Evolutionary conservation across 345 rosid species (phyloP).

Genomic region (Raphanus raphanistrum): DNA sequence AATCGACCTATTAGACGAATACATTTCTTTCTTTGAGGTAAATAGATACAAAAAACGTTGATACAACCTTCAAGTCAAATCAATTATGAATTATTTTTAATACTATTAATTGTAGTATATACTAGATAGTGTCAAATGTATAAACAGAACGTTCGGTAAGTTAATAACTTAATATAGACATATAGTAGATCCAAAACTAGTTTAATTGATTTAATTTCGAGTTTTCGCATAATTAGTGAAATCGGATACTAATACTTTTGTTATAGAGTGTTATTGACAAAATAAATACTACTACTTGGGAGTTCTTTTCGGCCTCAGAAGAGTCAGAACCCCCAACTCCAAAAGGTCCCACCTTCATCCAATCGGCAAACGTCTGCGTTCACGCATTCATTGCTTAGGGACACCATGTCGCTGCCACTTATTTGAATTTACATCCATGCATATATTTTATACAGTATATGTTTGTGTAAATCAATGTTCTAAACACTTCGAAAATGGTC

Average conservation of each 20-base stretch:
- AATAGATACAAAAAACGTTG: background rate
- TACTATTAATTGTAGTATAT: background rate
- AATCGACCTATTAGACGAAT: background rate
- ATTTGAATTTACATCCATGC: slow-evolving; percentile 29
- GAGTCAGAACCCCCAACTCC: slow-evolving; percentile 2
- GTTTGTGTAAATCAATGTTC: background rate
- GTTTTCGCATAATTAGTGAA: background rate
- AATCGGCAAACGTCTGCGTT: slow-evolving; percentile 30
- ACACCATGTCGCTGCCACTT: slow-evolving; percentile 38
- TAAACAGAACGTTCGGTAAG: background rate
- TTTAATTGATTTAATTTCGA: background rate
- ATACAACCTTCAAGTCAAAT: background rate
- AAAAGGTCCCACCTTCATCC: slow-evolving; percentile 19
- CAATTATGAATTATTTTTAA: background rate
- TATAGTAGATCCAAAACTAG: background rate
- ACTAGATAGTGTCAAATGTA: background rate
- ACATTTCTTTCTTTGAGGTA: background rate
- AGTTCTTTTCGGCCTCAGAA: slow-evolving; percentile 14
- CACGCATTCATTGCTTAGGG: slow-evolving; percentile 36
- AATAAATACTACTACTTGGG: background rate
- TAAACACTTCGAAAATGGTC: background rate
- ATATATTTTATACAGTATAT: background rate
- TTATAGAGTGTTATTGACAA: background rate
- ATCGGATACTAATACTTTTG: background rate
- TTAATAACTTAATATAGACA: background rate